A percentile compares a stretch with the other conserved stretches of the same genome.
Conservation (phyloP, 2,329 filamentous ascomycete species). For the Chrysosporium queenslandicum region DNA sequence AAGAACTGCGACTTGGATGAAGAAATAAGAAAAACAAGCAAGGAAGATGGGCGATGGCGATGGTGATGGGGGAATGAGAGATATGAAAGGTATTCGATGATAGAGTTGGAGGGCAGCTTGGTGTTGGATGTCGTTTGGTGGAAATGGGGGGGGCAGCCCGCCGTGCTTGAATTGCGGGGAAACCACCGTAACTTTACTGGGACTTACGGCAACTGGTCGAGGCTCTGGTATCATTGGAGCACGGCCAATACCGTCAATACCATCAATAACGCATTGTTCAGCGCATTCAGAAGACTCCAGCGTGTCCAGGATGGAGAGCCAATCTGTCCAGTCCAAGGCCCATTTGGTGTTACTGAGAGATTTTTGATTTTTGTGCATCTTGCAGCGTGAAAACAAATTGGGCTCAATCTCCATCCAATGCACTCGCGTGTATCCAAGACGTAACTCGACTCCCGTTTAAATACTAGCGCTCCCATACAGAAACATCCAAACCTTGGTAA, state of each 20-base stretch:
- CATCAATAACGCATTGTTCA: not conserved
- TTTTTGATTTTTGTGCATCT: too few relatives aligned
- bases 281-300: not conserved
- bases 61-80: not conserved
- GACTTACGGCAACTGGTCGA: not conserved
- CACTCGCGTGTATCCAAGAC: not conserved
- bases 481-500: not conserved
- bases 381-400: too few relatives aligned
- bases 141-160: not conserved
- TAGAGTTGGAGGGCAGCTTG: not conserved
- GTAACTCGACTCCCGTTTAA: not conserved
- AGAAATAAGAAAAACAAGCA: not conserved
- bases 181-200: constrained; percentile 5
- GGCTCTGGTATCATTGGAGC: not conserved
- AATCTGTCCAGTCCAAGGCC: too few relatives aligned
- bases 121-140: not conserved
- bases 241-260: not conserved
- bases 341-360: too few relatives aligned
- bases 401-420: too few relatives aligned
- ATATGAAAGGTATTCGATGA: constrained; percentile 2
- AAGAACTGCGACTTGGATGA: not conserved
- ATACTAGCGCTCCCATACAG: not conserved
- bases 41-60: not conserved
- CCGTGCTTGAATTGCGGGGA: constrained; percentile 8
- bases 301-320: too few relatives aligned